phyloP scores from a whole-genome alignment of 129 eudicot species.

The Artemisia tridentata region DNA sequence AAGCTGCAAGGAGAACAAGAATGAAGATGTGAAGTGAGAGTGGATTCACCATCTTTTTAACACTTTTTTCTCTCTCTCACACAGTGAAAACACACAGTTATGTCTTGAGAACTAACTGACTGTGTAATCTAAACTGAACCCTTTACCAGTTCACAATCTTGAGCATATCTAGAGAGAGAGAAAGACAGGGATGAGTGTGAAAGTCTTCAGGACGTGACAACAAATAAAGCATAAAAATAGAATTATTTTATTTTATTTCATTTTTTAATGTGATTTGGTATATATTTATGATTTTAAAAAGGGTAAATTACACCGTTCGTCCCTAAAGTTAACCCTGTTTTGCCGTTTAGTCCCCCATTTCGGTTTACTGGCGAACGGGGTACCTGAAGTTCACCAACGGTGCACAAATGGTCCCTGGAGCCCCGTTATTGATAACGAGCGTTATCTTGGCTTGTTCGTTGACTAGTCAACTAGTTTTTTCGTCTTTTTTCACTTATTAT shows the following conservation, averaged over 20 bases:
- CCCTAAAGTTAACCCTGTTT: no score
- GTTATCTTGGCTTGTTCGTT: no score
- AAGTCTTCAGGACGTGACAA: constrained; percentile 27
- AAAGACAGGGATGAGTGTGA: constrained; percentile 22
- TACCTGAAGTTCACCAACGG: no score
- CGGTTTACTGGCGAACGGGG: no score
- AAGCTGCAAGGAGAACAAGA: constrained; percentile 37
- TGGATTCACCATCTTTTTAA: constrained; percentile 23
- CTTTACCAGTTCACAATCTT: constrained; percentile 14
- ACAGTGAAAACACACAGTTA: constrained; percentile 13
- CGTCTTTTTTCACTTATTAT: no score
- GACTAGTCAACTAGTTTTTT: no score
- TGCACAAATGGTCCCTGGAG: no score
- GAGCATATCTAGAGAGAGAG: neutral
- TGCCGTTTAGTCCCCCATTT: no score
- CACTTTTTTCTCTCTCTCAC: constrained; percentile 20
- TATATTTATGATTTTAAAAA: no score
- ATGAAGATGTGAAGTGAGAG: constrained; percentile 35
- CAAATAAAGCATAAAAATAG: constrained; percentile 5
- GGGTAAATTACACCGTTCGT: no score
- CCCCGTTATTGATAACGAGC: no score
- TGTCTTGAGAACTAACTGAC: constrained; percentile 6
- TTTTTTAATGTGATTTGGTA: neutral
- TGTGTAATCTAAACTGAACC: constrained; percentile 1
- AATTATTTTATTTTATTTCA: neutral